These are phyloP conservation scores for Didymella exigua DNA, from an alignment of 2,329 filamentous ascomycete genomes.

Conservation along the genomic window DNA sequence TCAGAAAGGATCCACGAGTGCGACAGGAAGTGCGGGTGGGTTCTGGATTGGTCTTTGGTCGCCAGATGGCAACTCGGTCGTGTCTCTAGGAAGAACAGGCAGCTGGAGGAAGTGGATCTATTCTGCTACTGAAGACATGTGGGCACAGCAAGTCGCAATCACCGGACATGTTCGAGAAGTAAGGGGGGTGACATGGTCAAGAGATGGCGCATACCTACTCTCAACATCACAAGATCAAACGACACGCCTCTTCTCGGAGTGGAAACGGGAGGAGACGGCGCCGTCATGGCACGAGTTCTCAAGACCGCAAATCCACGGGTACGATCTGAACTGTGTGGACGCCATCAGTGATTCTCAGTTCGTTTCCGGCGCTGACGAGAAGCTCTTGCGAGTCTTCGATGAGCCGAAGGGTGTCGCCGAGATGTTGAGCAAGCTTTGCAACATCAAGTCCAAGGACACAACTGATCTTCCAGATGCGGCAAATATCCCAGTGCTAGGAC, in stretches of 20 bases:
- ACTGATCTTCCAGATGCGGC: slow-evolving; percentile 76
- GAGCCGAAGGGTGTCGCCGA: slow-evolving; percentile 82
- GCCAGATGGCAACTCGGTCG: slow-evolving; percentile 73
- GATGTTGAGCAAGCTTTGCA: slow-evolving; percentile 72
- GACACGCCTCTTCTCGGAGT: slow-evolving; percentile 81
- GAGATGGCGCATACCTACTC: slow-evolving; percentile 79
- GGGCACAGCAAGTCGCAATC: slow-evolving; percentile 77
- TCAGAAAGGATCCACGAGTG: slow-evolving; percentile 94
- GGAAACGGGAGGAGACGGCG: slow-evolving; percentile 59
- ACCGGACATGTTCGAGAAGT: slow-evolving; percentile 84
- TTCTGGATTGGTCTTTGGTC: slow-evolving; percentile 98
- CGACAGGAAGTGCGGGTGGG: slow-evolving; percentile 91
- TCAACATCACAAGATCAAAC: slow-evolving; percentile 94
- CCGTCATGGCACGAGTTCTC: slow-evolving; percentile 93
- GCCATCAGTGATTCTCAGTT: slow-evolving; percentile 75
- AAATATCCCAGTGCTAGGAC: slow-evolving; percentile 90
- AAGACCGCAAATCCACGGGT: slow-evolving; percentile 94
- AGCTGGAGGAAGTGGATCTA: slow-evolving; percentile 89
- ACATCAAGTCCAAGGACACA: slow-evolving; percentile 52
- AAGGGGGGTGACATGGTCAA: slow-evolving; percentile 83
- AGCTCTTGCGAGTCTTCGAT: slow-evolving; percentile 93
- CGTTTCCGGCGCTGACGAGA: slow-evolving; percentile 94
- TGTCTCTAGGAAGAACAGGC: slow-evolving; percentile 85
- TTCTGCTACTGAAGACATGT: slow-evolving; percentile 65
- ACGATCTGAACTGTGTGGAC: slow-evolving; percentile 94